These are phyloP conservation scores for Colletotrichum sp. DNA, from an alignment of 2,329 filamentous ascomycete species.

Conservation along the genomic window DNA sequence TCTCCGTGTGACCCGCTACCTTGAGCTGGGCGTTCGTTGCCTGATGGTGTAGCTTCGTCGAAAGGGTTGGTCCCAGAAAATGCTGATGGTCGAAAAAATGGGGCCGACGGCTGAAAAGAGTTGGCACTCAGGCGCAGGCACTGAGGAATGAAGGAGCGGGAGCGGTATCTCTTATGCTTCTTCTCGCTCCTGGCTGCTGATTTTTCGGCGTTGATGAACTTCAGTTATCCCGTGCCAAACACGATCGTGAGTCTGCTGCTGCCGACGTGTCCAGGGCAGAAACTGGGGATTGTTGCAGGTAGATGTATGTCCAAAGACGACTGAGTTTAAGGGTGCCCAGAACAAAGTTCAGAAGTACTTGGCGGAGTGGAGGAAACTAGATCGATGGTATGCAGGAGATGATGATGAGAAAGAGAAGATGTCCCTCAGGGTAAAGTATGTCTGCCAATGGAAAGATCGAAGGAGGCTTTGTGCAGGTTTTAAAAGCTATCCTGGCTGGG, in stretches of 20 bases:
- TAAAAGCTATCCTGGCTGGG: conserved; percentile 17
- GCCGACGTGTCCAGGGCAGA: neutral
- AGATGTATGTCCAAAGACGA: neutral
- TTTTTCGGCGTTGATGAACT: neutral
- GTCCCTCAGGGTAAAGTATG: neutral
- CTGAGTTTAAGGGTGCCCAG: neutral
- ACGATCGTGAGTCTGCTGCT: neutral
- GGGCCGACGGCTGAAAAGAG: conserved; percentile 15
- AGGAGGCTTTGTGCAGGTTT: conserved; percentile 19
- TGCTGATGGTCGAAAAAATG: conserved; percentile 14
- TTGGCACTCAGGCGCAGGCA: neutral
- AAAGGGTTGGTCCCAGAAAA: neutral
- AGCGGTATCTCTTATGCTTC: neutral
- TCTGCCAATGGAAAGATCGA: conserved; percentile 3
- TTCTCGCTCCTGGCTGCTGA: neutral
- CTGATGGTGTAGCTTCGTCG: neutral
- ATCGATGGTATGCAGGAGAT: neutral
- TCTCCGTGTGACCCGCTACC: neutral
- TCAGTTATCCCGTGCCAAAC: neutral
- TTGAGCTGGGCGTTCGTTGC: neutral
- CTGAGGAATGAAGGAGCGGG: conserved; percentile 1
- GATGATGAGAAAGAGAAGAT: neutral
- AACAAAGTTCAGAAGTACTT: neutral
- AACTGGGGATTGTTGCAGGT: neutral
- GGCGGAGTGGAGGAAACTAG: neutral